Evolutionary conservation across 1,284 basidiomycete genomes (phyloP).

Genomic region (Kalmanozyma brasiliensis): DNA sequence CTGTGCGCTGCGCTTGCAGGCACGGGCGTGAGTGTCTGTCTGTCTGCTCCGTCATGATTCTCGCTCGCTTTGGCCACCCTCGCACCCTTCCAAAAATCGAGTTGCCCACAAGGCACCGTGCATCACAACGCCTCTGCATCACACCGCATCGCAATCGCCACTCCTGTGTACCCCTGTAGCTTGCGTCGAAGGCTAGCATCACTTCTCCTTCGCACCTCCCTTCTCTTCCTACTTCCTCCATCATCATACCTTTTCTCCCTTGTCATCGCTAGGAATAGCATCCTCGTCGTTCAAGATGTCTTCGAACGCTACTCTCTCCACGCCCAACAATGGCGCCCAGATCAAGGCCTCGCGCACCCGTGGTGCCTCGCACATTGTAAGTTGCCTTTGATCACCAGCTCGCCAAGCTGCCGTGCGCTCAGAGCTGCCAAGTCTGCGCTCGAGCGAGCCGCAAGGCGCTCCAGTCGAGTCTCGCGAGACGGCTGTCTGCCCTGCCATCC

Average conservation of each 20-base stretch:
- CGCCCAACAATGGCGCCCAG: constrained; percentile 57
- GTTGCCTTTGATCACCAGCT: too few species aligned
- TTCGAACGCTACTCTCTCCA: constrained; percentile 57
- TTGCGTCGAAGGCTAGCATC: too few species aligned
- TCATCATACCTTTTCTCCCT: too few species aligned
- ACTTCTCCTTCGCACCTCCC: neutral
- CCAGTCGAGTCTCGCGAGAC: too few species aligned
- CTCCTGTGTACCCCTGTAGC: too few species aligned
- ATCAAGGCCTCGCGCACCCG: constrained; percentile 65
- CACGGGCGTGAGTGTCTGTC: too few species aligned
- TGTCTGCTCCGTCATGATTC: neutral
- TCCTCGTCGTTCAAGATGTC: constrained; percentile 35
- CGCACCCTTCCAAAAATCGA: constrained; percentile 6
- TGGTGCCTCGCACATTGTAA: constrained; percentile 66
- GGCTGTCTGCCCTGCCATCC: too few species aligned
- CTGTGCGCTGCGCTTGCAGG: too few species aligned
- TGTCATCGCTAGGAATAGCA: neutral
- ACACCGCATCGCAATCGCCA: constrained; percentile 21
- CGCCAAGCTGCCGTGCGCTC: too few species aligned
- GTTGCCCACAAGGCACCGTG: neutral
- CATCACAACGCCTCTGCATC: constrained; percentile 16
- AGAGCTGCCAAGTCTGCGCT: too few species aligned
- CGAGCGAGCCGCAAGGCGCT: too few species aligned
- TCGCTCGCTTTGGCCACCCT: constrained; percentile 20
- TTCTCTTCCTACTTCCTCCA: constrained; percentile 1